A percentile compares a stretch with the other conserved stretches of the same genome.
Conservation (phyloP, 257 asterid species). For the Parsonsia alboflavescens region DNA sequence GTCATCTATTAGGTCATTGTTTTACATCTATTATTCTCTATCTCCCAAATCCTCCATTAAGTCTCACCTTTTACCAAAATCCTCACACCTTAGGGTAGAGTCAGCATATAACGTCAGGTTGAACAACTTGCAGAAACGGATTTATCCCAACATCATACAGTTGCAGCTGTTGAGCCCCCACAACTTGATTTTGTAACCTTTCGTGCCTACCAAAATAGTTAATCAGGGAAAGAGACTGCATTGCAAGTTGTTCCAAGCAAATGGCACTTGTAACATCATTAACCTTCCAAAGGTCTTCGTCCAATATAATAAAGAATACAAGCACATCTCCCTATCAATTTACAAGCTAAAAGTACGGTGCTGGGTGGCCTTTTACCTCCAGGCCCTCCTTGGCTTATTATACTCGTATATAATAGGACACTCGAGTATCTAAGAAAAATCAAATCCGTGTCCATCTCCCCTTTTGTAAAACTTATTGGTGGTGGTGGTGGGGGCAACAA, state of each 20-base stretch:
- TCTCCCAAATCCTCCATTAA: no score
- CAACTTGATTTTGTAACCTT: background rate
- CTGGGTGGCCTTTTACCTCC: background rate
- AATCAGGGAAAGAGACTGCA: background rate
- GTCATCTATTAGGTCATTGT: no score
- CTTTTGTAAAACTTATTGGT: conserved; percentile 9
- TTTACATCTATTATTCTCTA: no score
- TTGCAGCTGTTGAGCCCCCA: background rate
- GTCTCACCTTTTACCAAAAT: no score
- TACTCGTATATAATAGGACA: background rate
- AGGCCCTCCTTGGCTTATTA: background rate
- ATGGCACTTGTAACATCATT: no score
- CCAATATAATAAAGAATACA: background rate
- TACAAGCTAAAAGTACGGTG: background rate
- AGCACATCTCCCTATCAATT: background rate
- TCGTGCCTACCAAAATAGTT: background rate
- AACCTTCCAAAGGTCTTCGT: background rate
- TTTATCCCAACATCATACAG: no score
- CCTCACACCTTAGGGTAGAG: no score
- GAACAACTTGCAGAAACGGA: no score
- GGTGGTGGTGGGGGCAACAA: conserved; percentile 7
- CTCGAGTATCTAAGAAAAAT: background rate
- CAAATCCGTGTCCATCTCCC: background rate
- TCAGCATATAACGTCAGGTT: no score
- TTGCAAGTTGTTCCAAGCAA: no score